Conservation (phyloP, 257 asterid species). For the Fraxinus americana region DNA sequence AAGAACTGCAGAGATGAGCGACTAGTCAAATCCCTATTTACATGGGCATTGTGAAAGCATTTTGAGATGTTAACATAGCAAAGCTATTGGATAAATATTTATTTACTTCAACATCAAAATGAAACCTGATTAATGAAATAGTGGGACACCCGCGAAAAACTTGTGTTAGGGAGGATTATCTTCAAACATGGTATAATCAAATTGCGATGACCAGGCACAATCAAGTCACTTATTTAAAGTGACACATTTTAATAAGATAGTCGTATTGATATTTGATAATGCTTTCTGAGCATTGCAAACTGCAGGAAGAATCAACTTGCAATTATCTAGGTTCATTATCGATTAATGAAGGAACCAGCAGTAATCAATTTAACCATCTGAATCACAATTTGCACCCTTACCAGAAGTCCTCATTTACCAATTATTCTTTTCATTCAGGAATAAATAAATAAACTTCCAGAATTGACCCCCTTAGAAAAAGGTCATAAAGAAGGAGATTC, state of each 20-base stretch:
- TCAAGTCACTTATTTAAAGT: neutral
- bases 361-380: neutral
- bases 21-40: too few species aligned
- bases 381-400: neutral
- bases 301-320: neutral
- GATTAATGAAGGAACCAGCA: neutral
- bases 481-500: neutral
- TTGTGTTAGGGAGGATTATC: neutral
- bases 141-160: neutral
- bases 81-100: neutral
- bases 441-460: neutral
- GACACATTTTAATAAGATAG: neutral
- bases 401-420: neutral
- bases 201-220: neutral
- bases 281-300: neutral
- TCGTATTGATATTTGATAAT: neutral
- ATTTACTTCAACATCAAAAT: neutral
- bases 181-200: neutral
- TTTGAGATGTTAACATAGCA: neutral
- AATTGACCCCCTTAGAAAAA: neutral
- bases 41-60: neutral
- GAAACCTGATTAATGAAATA: conserved; percentile 6
- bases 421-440: neutral
- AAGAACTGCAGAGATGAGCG: neutral
- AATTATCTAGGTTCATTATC: neutral